phyloP scores from a whole-genome alignment of 306 rosid species.

The Crataegus laevigata region DNA sequence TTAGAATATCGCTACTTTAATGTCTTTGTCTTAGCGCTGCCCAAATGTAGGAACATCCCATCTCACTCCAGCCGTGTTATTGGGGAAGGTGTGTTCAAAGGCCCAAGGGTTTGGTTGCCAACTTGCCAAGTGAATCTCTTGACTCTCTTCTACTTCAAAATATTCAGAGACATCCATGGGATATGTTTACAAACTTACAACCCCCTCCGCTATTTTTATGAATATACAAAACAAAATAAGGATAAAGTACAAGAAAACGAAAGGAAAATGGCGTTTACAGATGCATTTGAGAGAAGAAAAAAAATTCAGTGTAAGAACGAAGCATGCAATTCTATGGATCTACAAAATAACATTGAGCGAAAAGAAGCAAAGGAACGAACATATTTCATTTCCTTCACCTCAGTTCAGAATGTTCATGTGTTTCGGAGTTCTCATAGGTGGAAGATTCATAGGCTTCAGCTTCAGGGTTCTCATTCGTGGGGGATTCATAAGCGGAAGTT shows the following conservation, averaged over 20 bases:
- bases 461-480: conserved; percentile 16
- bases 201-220: background rate
- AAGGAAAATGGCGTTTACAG: background rate
- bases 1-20: no score
- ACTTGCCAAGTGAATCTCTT: background rate
- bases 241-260: background rate
- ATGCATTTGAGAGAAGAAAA: background rate
- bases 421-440: conserved; percentile 21
- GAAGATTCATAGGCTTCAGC: conserved; percentile 17
- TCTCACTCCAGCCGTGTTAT: background rate
- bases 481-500: conserved; percentile 19
- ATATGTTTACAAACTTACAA: background rate
- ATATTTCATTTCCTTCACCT: conserved; percentile 24
- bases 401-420: conserved; percentile 43
- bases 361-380: conserved; percentile 1
- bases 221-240: background rate
- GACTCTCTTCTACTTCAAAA: background rate
- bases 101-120: background rate
- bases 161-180: background rate
- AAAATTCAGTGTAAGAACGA: background rate
- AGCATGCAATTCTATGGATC: background rate
- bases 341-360: background rate
- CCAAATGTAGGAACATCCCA: background rate
- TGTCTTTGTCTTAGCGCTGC: background rate
- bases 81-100: background rate